Conservation (phyloP, 2,329 filamentous ascomycete genomes). For the Alternaria arborescens region DNA sequence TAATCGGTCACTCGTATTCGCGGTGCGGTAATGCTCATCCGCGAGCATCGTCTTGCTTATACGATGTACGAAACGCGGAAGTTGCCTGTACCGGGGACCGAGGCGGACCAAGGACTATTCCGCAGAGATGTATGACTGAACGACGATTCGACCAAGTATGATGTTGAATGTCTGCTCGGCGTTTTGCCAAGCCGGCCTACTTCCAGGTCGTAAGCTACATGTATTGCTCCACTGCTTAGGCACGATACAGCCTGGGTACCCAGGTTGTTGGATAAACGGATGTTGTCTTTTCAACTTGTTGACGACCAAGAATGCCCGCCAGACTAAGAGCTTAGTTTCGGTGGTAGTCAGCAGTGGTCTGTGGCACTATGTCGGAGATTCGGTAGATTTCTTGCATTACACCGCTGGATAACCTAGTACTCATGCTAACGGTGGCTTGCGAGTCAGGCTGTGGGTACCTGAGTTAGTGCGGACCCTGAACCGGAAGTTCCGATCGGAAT, state of each 20-base stretch:
- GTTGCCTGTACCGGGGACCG: rapidly evolving
- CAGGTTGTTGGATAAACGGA: background rate
- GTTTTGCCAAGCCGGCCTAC: background rate
- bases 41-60: background rate
- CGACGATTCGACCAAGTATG: background rate
- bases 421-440: background rate
- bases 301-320: background rate
- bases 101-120: background rate
- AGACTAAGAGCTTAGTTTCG: background rate
- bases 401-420: background rate
- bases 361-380: background rate
- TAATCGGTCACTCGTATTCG: background rate
- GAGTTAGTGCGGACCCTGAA: background rate
- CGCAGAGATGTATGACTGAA: background rate
- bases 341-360: background rate
- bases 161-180: background rate
- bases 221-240: background rate
- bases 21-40: background rate
- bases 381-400: background rate
- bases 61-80: background rate
- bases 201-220: background rate
- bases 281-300: background rate
- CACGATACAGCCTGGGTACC: background rate
- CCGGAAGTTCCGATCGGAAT: background rate
- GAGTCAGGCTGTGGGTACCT: background rate